phyloP scores from a whole-genome alignment of 768 basidiomycete genomes.

The Floccularia luteovirens region DNA sequence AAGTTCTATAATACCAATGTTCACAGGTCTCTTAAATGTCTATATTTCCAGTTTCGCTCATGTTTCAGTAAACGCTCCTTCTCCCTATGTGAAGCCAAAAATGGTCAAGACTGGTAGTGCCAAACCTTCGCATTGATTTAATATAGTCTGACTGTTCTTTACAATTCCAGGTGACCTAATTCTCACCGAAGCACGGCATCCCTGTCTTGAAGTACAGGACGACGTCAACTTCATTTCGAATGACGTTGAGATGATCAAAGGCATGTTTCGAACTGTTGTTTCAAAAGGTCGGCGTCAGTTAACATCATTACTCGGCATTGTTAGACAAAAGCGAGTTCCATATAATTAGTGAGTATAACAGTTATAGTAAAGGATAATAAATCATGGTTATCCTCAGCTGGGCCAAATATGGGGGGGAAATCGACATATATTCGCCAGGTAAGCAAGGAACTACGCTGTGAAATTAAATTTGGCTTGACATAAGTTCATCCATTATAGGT shows the following conservation, averaged over 20 bases:
- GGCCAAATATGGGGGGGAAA: slow-evolving; percentile 99
- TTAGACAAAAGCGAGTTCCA: slow-evolving; percentile 85
- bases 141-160: background rate
- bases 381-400: slow-evolving; percentile 40
- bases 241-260: slow-evolving; percentile 91
- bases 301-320: slow-evolving; percentile 1
- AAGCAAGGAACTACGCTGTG: slow-evolving; percentile 4
- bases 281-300: too few relatives aligned
- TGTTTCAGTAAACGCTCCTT: slow-evolving; percentile 81
- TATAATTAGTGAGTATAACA: slow-evolving; percentile 67
- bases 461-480: background rate
- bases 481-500: slow-evolving; percentile 34
- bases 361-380: background rate
- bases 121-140: background rate
- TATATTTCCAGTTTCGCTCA: slow-evolving; percentile 68
- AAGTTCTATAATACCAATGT: slow-evolving; percentile 6
- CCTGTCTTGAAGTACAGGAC: slow-evolving; percentile 94
- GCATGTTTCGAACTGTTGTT: slow-evolving; percentile 32
- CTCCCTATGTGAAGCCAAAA: slow-evolving; percentile 82
- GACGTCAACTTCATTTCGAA: slow-evolving; percentile 94
- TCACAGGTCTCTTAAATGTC: background rate
- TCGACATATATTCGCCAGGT: slow-evolving; percentile 94
- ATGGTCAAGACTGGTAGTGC: slow-evolving; percentile 68
- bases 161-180: slow-evolving; percentile 75
- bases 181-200: slow-evolving; percentile 85